Evolutionary conservation across 2,329 filamentous ascomycete species (phyloP), one percentile per base, ranked within the genome.

Genomic region (Sarocladium kiliense): DNA sequence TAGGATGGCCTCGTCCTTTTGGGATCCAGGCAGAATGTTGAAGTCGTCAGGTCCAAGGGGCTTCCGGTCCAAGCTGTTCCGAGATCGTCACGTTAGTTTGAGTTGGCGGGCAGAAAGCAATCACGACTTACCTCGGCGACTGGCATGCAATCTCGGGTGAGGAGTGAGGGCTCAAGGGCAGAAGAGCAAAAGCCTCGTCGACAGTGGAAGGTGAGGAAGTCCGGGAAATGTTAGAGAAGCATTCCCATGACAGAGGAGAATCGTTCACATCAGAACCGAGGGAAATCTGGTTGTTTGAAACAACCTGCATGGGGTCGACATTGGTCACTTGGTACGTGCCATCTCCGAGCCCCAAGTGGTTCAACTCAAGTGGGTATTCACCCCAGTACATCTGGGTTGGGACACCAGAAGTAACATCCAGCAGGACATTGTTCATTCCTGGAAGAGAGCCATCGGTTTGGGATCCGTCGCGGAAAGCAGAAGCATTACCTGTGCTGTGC

Each of bases 371-470:
- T 49, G 69, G 65, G 61, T 80, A 72, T 54, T 72, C 72, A 36
- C 73, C 64, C 70, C 77, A 80, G 66, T 78, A 80, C 70, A 79
- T 74, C 54, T 78, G 76, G 54, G 76, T 71, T 54, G 77, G 70
- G 54, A 72, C 71, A 59, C 76, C 68, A 59, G 75, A 64, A 63
- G 78, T 76, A 58, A 75, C 66, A 55, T 81, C 77, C 67, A 78
- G 68, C 59, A 80, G 67, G 39, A 80, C 47, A 36, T 23, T 23
- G 47, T 36, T 51, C 47, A 51, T 51, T 34, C 47, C 47, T 3
- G 47, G 47, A 23, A 51, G 47, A 36, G 47, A 51, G n/a, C 47
- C 50, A 39, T 39, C 50, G 57, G 66, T 58, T 54, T 73, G 69
- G 53, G 70, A 61, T 63, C 69, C 71, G 62, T 72, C 73, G 64